Base-by-base conservation (phyloP, 495 filamentous ascomycete species). In the Annulohypoxylon moriforme region DNA sequence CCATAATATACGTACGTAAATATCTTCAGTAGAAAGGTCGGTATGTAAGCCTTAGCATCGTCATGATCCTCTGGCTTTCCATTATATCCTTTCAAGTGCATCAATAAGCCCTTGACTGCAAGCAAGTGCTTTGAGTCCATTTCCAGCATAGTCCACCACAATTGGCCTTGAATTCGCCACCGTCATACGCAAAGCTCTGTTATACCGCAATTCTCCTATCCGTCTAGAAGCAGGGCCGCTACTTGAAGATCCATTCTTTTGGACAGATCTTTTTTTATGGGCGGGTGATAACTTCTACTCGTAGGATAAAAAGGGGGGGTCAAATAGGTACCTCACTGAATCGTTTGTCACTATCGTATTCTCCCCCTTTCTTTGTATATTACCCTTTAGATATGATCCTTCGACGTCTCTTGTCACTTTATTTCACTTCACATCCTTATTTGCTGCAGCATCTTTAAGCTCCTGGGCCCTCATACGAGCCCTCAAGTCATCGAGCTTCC, bases 401-500 rank as follows among this genome's bases (percentile, higher is more conserved):
- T 18, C 27, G 5, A 16, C 33, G 3, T 20, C 16, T 16, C 31
- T 24, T n/a, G 14, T 46, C 24, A 13, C 16, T 36, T 68, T 50
- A 59, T 10, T 49, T 52, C n/a, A 29, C 27, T 29, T 29, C 6
- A 29, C 33, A 58, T 4, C 55, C 13, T 29, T 16, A 18, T 18
- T 38, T n/a, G n/a, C 42, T 16, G 8, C 40, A 49, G 29, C 40
- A 22, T n/a, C 38, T 18, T 53, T 53, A 2, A 13, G 38, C 29
- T 71, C 68, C 46, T 69, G 53, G 10, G 42, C 60, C 31, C 34
- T 34, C 20, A 81, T 78, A 58, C 82, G 68, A 46, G 68, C 76
- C 16, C 77, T 64, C 50, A 84, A 31, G 22, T 75, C 72, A 2
- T 29, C 75, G 1, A 84, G 64, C 75, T 84, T 84, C 13, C 34